Conservation (phyloP, 306 rosid species). For the Citrullus mucosospermus region DNA sequence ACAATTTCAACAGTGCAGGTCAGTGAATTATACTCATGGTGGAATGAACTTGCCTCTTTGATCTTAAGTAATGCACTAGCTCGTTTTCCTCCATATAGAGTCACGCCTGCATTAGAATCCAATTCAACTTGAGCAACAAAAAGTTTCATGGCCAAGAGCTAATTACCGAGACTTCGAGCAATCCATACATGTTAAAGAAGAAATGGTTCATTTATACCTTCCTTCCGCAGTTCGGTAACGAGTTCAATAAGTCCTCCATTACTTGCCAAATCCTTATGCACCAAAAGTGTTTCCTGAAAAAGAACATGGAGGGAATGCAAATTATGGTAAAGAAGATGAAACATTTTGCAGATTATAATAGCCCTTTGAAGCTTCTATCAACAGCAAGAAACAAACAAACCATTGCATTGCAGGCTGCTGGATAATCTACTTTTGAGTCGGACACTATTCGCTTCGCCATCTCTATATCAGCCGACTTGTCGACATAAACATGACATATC, state of each 20-base stretch:
- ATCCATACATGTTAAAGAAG: neutral
- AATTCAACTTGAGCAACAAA: neutral
- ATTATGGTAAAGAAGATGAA: neutral
- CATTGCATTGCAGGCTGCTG: conserved; percentile 81
- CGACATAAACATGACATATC: conserved; percentile 71
- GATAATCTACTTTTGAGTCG: conserved; percentile 74
- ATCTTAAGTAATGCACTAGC: conserved; percentile 45
- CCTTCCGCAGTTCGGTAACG: conserved; percentile 38
- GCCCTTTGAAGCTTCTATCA: neutral
- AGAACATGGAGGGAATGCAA: conserved; percentile 5
- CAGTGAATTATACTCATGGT: conserved; percentile 63
- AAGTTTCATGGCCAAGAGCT: neutral
- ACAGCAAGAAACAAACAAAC: conserved; percentile 21
- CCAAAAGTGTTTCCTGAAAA: conserved; percentile 73
- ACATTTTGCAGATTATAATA: neutral
- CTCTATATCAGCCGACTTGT: conserved; percentile 59
- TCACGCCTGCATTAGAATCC: conserved; percentile 43
- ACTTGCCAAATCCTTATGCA: conserved; percentile 52
- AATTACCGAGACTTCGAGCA: neutral
- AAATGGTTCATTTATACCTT: conserved; percentile 33
- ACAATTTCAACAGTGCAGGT: conserved; percentile 80
- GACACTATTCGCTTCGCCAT: conserved; percentile 63
- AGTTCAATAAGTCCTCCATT: conserved; percentile 41
- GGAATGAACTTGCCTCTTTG: conserved; percentile 35
- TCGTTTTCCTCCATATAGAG: conserved; percentile 60